A percentile compares a stretch with the other conserved stretches of the same genome.
Evolutionary conservation across 768 basidiomycete genomes (phyloP).

Genomic region (Hortiboletus campestris): DNA sequence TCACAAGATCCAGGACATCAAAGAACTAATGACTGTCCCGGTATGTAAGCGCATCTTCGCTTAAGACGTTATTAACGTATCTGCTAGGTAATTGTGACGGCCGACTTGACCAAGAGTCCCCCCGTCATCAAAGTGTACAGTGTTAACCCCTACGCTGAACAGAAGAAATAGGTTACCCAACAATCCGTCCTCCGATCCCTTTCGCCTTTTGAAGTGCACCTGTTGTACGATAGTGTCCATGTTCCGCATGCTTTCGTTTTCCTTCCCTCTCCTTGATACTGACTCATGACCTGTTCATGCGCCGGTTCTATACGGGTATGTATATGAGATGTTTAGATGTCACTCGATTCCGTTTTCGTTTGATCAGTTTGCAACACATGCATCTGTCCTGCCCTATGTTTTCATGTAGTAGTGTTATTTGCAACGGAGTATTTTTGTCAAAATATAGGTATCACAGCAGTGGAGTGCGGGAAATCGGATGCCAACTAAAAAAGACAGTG

Average conservation of each 20-base stretch:
- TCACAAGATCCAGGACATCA: constrained; percentile 96
- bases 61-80: constrained; percentile 4
- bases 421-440: constrained; percentile 11
- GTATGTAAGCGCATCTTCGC: constrained; percentile 44
- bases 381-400: constrained; percentile 21
- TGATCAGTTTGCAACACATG: constrained; percentile 10
- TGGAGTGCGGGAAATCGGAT: not conserved
- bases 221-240: constrained; percentile 33
- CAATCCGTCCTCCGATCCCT: not conserved
- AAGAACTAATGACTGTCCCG: constrained; percentile 89
- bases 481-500: not conserved
- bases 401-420: constrained; percentile 23
- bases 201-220: constrained; percentile 5
- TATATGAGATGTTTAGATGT: constrained; percentile 27
- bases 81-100: constrained; percentile 85
- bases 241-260: constrained; percentile 31
- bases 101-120: constrained; percentile 92
- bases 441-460: not conserved
- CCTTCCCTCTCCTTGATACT: constrained; percentile 30
- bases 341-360: constrained; percentile 17
- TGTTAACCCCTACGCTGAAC: constrained; percentile 82
- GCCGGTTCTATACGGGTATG: constrained; percentile 29
- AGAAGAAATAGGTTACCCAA: constrained; percentile 32
- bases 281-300: constrained; percentile 29
- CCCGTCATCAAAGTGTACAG: constrained; percentile 98